These are phyloP conservation scores for Leptographium wingfieldii DNA, from an alignment of 2,329 filamentous ascomycete species.

Conservation along the genomic window DNA sequence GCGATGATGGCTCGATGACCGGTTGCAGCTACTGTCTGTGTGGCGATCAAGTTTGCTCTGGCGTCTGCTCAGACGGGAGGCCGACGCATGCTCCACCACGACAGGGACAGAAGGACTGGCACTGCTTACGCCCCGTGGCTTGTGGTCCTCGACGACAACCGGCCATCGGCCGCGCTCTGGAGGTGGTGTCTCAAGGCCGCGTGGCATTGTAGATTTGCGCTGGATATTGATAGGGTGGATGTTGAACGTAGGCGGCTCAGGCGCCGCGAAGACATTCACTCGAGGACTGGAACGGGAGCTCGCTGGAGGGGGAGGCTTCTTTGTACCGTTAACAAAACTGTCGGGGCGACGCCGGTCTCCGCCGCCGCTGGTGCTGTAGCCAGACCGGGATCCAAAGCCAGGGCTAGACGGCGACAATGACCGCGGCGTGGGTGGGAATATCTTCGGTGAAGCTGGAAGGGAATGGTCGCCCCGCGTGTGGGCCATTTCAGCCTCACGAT, in stretches of 20 bases:
- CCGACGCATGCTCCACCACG: constrained; percentile 10
- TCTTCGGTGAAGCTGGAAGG: not conserved
- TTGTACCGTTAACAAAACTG: constrained; percentile 16
- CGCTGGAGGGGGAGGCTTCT: constrained; percentile 4
- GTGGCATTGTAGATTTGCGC: constrained; percentile 16
- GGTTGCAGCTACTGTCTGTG: not conserved
- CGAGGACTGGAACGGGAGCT: not conserved
- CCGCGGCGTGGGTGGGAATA: constrained; percentile 1
- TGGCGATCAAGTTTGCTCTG: not conserved
- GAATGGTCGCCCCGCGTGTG: constrained; percentile 1
- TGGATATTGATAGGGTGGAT: constrained; percentile 14
- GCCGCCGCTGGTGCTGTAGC: constrained; percentile 4
- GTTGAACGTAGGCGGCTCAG: constrained; percentile 6
- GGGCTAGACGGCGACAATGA: constrained; percentile 6
- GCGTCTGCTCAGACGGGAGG: constrained; percentile 1
- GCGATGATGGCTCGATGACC: not conserved
- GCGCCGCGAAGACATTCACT: not conserved
- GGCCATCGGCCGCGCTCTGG: constrained; percentile 13
- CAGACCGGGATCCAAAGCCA: not conserved
- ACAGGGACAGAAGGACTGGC: constrained; percentile 4
- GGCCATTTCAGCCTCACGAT: constrained; percentile 3
- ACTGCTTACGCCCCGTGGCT: constrained; percentile 1
- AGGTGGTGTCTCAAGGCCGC: constrained; percentile 7
- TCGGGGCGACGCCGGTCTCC: constrained; percentile 13
- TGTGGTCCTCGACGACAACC: constrained; percentile 13